Base-by-base conservation (phyloP, 73 alveolate species). In the Paramecium sonneborni region DNA sequence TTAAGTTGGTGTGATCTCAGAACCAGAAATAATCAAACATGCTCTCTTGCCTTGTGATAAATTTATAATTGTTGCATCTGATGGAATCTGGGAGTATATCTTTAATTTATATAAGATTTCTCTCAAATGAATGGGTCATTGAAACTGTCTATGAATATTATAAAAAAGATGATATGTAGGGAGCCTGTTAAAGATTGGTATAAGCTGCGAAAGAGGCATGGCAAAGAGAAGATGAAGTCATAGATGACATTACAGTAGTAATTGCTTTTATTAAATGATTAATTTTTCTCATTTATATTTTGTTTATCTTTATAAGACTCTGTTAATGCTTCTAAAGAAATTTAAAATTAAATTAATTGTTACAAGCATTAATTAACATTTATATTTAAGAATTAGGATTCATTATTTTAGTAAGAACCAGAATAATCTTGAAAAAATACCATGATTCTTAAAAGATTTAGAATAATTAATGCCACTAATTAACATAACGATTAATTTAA, bases 181-280 rank as follows among this genome's bases (percentile, higher is more conserved):
- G 98, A 26, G 99, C 99, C 11, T 97, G 98, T 28, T 87, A 95
- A 26, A 95, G 91, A 48, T 70, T 98, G 28, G 96, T 96, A 23
- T 88, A 92, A 74, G 96, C 85, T 55, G 95, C 98, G 5, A 90
- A 85, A 26, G 95, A 95, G 79, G 85, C 93, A 57, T 98, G 99
- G 99, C 85, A 95, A 52, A 72, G 92, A 56, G 98, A 97, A 88
- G 99, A 97, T 55, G 96, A 96, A 57, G 97, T 95, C 34, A 95
- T 97, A 26, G 99, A 98, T 86, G 99, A 98, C 86, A 98, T 98
- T 28, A 98, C 99, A 32, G 95, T 97, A 21, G 92, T 98, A 10
- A 93, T 94, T 1, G 95, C 93, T 23, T 97, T 97, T 93, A 86
- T 95, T 38, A 85, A 92, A 38, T 72, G 86, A 52, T 52, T 20